phyloP scores from a whole-genome alignment of 257 asterid species.

The Penstemon davidsonii region DNA sequence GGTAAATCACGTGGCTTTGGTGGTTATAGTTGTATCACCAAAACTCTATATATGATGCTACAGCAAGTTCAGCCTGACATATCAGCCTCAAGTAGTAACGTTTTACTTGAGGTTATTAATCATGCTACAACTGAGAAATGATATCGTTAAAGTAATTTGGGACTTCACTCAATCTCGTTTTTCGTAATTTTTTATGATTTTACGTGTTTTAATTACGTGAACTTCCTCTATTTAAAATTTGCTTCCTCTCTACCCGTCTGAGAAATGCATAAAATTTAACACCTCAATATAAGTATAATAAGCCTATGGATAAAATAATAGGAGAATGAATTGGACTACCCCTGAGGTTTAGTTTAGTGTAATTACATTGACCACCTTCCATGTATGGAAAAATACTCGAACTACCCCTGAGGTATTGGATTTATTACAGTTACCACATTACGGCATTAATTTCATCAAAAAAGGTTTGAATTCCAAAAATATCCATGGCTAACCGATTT shows the following conservation, averaged over 20 bases:
- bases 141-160: neutral
- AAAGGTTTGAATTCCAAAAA: too few species aligned
- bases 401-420: neutral
- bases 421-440: too few species aligned
- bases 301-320: too few species aligned
- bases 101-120: slow-evolving; percentile 65
- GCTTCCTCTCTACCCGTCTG: neutral
- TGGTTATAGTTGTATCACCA: slow-evolving; percentile 47
- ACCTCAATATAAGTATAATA: neutral
- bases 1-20: slow-evolving; percentile 37
- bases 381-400: too few species aligned
- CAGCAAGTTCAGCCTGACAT: slow-evolving; percentile 46
- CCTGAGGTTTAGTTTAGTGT: too few species aligned
- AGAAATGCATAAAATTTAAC: slow-evolving; percentile 13
- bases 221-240: slow-evolving; percentile 3
- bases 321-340: too few species aligned
- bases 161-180: slow-evolving; percentile 9
- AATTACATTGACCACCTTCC: too few species aligned
- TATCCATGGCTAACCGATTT: too few species aligned
- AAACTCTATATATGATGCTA: slow-evolving; percentile 51
- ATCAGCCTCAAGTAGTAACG: slow-evolving; percentile 54
- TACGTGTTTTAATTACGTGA: slow-evolving; percentile 4
- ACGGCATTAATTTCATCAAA: too few species aligned
- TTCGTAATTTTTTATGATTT: neutral
- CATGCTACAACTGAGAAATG: slow-evolving; percentile 52